Evolutionary conservation across 169 alveolate species (phyloP).

Genomic region (Plasmodium cynomolgi): DNA sequence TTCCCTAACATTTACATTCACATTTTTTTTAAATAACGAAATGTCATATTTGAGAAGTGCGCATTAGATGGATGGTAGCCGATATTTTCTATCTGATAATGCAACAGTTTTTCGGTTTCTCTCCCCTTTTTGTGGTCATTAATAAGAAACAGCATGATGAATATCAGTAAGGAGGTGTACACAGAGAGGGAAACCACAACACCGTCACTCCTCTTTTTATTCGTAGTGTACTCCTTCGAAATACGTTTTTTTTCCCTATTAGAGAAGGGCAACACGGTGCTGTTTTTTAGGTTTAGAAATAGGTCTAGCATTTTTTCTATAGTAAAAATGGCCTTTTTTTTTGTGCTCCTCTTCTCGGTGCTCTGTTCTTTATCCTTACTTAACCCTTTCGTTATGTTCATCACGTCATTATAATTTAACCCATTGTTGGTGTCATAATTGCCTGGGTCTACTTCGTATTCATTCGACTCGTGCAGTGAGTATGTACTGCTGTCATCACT

Average conservation of each 20-base stretch:
- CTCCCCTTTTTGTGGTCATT: conserved; percentile 33
- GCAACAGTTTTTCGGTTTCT: conserved; percentile 32
- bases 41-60: conserved; percentile 22
- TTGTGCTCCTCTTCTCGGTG: neutral
- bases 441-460: conserved; percentile 22
- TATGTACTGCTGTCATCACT: neutral
- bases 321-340: conserved; percentile 14
- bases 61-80: conserved; percentile 1
- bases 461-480: conserved; percentile 6
- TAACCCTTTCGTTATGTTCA: conserved; percentile 4
- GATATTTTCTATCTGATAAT: conserved; percentile 64
- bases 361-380: neutral
- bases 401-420: conserved; percentile 35
- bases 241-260: conserved; percentile 54
- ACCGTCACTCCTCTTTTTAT: conserved; percentile 1
- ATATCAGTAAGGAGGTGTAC: conserved; percentile 9
- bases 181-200: conserved; percentile 24
- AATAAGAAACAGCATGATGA: conserved; percentile 34
- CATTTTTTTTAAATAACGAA: conserved; percentile 13
- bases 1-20: conserved; percentile 29
- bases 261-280: conserved; percentile 46
- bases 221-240: conserved; percentile 33
- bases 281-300: conserved; percentile 25
- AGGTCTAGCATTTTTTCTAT: conserved; percentile 49
- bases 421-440: neutral